These are phyloP conservation scores for Capsicum rhomboideum DNA, from an alignment of 257 asterid species.

Conservation along the genomic window DNA sequence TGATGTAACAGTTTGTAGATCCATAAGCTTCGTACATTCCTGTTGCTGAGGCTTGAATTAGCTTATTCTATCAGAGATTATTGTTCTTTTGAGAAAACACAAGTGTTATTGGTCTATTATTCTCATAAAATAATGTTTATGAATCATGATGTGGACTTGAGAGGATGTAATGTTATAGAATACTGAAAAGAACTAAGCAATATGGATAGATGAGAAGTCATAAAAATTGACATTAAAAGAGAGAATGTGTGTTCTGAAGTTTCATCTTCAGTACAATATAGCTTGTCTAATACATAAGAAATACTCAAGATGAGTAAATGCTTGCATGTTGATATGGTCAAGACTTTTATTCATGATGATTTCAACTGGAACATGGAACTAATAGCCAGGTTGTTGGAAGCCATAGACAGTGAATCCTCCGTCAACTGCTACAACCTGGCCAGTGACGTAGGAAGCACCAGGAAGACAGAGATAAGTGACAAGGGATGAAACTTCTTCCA, in stretches of 20 bases:
- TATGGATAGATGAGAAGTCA: background rate
- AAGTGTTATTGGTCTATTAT: background rate
- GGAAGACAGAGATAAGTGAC: too few relatives aligned
- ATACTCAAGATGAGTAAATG: background rate
- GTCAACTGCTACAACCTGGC: too few relatives aligned
- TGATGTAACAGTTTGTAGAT: background rate
- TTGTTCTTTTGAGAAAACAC: background rate
- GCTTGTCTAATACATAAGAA: background rate
- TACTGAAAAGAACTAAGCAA: background rate
- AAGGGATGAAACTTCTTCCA: too few relatives aligned
- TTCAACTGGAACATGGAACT: too few relatives aligned
- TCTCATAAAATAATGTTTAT: background rate
- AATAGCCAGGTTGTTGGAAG: too few relatives aligned
- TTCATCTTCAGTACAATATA: background rate
- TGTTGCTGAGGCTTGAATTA: background rate
- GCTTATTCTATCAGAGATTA: background rate
- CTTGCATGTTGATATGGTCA: background rate
- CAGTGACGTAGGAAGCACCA: too few relatives aligned
- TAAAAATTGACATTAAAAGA: background rate
- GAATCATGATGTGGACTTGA: background rate
- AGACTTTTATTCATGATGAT: background rate
- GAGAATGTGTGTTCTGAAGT: background rate
- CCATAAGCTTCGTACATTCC: background rate
- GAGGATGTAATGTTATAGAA: background rate
- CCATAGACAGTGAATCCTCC: too few relatives aligned